Evolutionary conservation across 1,284 basidiomycete genomes (phyloP), one percentile per base, ranked within the genome.

Genomic region (Puccinia brachypodii): DNA sequence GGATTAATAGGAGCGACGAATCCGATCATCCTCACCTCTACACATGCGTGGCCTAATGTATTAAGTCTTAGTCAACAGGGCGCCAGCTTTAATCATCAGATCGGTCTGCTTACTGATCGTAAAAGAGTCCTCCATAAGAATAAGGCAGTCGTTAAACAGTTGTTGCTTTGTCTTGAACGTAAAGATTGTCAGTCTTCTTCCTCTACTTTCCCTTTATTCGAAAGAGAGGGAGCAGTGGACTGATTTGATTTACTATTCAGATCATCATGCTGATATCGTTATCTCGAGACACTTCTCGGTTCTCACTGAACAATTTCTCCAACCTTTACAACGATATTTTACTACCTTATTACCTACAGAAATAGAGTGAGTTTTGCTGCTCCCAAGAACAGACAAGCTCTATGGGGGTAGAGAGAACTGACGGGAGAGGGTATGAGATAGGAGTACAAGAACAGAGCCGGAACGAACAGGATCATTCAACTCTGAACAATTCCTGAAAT

Each of bases 1-100:
- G 88, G 94, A 0, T 86, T 98, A 0, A 88, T 98, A 0, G 95
- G 96, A 11, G 94, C 96, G 0, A 98, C 96, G 9, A 99, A 98
- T 85, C 96, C 96, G 0, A 93, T 96, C 85, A 94, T 98, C 84
- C 91, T 93, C 83, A 92, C 92, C 83, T 91, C 92, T 0, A 96
- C 94, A 84, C 89, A 90, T 7, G 94, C 97, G 87, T 98, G 96
- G 95, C 94, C 95, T 1, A 94, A 99, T 87, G 88, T 94, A 78
- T 86, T 90, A 60, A 84, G 87, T 0, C 88, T 95, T 38, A 92
- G 91, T 82, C 87, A 83, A 40, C 82, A 83, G 44, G 76, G 64
- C 44, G 36, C 36, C 6, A 53, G 53, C n/a, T 28, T 58, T 13
- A 74, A 74, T 31, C 72, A 74, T n/a, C 62, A 68, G 7, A 31